Evolutionary conservation across 208 protist genomes (phyloP), one percentile per base, ranked within the genome.

Genomic region (Borovskyia barvae): DNA sequence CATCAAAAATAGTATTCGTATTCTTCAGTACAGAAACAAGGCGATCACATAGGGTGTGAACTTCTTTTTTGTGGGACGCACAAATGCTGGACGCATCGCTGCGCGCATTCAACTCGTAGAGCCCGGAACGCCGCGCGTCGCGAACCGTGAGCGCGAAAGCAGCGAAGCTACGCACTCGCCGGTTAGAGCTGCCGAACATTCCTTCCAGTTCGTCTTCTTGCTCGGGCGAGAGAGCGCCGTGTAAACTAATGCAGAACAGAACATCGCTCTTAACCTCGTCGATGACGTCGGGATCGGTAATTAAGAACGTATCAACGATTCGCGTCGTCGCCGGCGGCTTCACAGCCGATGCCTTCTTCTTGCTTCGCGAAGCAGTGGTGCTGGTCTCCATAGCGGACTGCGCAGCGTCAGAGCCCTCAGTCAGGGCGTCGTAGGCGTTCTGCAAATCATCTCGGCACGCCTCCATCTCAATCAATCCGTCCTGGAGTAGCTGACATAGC

Each of bases 191-290:
- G 35, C 28, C 30, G 35, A 53, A 47, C 35, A 41, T 56, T 7
- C 46, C 36, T 45, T 61, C 36, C 17, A 67, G 33, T 20, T 65
- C 65, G 40, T 57, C 42, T 19, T 36, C 35, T 48, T 59, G 47
- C 42, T 53, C 75, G 58, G 48, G 36, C 8, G 64, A 58, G 22
- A 71, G 64, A 1, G 33, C 39, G 14, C 73, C 75, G 65, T 71
- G 69, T 45, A 88, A 29, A 2, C 80, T 77, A 26, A 94, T 73
- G 39, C 69, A 81, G 30, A 94, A 66, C 9, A 86, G 60, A 29
- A 94, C 66, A 30, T 94, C 83, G 39, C 75, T 81, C 43, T 90
- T 69, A 54, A 90, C 66, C 59, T 94, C 87, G 25, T 82, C 68
- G 2, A 85, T 32, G 2, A 90, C 55, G 0, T 80, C 69, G n/a